Evolutionary conservation across 148 eudicot genomes (phyloP), one percentile per base, ranked within the genome.

Genomic region (Oxyria digyna): DNA sequence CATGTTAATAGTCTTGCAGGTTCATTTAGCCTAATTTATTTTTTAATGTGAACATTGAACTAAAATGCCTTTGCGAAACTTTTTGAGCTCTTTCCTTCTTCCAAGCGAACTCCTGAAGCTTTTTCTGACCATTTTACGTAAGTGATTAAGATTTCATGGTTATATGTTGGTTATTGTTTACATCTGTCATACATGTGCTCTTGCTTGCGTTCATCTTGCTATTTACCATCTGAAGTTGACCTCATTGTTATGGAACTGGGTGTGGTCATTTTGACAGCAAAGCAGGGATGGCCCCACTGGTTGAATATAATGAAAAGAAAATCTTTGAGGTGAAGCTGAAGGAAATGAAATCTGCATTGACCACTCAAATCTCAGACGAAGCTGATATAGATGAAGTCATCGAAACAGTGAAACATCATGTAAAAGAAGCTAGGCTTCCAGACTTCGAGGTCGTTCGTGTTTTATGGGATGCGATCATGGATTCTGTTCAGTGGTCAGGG

Each of bases 401-500:
- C 54, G 99, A 85, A 75, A 79, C 94, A 7, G 96, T 91, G 64
- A 88, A 88, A 69, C 93, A 84, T 74, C 93, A 91, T 74, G 84
- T 87, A 26, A 88, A 87, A 76, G 99, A 95, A 67, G 96, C 96
- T 55, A 95, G 84, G 76, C 85, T 95, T 45, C 99, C 99, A 21
- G 99, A 95, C 33, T 72, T 87, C 54, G 96, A 95, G 75, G 91
- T 91, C 62, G 91, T 95, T 37, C 82, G 93, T 49, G 84, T 91
- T 64, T 71, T 95, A 12, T 95, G 99, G 99, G 99, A 95, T 76
- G 87, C 87, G 35, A 74, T 95, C 74, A 95, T 94, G 99, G 99
- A 94, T 84, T 87, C 97, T 75, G 97, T 91, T 67, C 97, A 88
- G 64, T 94, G 99, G 99, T 94, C 99, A 29, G 97, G 99, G 41